Percentiles rank a stretch among this genome's conserved stretches.
These are phyloP conservation scores for Candida yuanshanica DNA, from an alignment of 805 yeast genomes.

Conservation along the genomic window DNA sequence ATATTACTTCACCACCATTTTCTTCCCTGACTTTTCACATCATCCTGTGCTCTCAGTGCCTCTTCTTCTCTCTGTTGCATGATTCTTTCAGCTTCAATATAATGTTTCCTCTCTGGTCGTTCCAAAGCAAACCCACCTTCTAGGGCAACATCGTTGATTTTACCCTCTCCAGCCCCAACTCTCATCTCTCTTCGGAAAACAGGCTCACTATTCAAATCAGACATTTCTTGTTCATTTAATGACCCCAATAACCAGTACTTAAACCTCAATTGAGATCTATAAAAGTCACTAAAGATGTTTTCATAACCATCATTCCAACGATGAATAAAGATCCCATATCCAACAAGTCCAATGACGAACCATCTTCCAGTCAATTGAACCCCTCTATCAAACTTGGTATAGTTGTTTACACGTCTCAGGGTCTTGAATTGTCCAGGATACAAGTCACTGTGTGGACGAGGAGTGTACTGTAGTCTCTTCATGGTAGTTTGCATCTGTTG, in stretches of 20 bases:
- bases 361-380: constrained; percentile 50
- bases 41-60: constrained; percentile 5
- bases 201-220: constrained; percentile 46
- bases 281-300: constrained; percentile 63
- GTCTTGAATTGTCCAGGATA: constrained; percentile 80
- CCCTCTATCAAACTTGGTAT: constrained; percentile 52
- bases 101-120: constrained; percentile 66
- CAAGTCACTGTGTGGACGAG: constrained; percentile 65
- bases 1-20: background rate
- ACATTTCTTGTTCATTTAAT: constrained; percentile 52
- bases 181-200: constrained; percentile 31
- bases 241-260: constrained; percentile 50
- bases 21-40: constrained; percentile 1
- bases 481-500: constrained; percentile 67
- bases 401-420: constrained; percentile 50
- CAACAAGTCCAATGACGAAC: constrained; percentile 41
- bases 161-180: constrained; percentile 29
- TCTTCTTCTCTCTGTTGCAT: constrained; percentile 62
- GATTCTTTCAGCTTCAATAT: constrained; percentile 67
- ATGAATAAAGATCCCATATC: constrained; percentile 65
- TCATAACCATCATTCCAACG: constrained; percentile 85
- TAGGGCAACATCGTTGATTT: constrained; percentile 23
- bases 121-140: constrained; percentile 44
- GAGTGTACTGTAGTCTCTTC: constrained; percentile 68
- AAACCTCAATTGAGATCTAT: constrained; percentile 51